phyloP scores from a whole-genome alignment of 1,284 basidiomycete genomes.

The Cystodermella granulosa region DNA sequence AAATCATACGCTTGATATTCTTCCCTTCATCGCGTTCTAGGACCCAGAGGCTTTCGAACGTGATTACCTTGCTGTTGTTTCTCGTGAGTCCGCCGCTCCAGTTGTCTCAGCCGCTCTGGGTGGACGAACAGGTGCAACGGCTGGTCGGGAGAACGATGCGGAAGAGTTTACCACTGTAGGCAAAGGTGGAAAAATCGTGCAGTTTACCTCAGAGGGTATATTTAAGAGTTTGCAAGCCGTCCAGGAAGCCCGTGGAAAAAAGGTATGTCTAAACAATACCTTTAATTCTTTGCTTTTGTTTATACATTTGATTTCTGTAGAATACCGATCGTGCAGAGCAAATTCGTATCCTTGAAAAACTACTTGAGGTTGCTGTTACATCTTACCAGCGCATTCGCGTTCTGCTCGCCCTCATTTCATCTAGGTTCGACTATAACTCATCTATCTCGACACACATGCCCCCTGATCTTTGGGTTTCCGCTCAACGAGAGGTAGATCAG shows the following conservation, averaged over 20 bases:
- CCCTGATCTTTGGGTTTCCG: conserved; percentile 83
- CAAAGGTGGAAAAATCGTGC: conserved; percentile 80
- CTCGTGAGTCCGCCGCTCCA: conserved; percentile 40
- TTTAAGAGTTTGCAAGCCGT: conserved; percentile 91
- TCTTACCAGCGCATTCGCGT: conserved; percentile 93
- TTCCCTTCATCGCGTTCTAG: conserved; percentile 36
- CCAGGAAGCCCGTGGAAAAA: conserved; percentile 93
- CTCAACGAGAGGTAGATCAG: conserved; percentile 84
- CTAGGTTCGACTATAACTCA: conserved; percentile 95
- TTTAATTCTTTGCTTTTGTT: neutral
- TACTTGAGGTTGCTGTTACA: conserved; percentile 83
- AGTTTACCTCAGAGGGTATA: conserved; percentile 83
- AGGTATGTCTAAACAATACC: conserved; percentile 49
- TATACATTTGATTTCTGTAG: conserved; percentile 39
- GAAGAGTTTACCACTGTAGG: conserved; percentile 91
- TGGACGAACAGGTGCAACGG: conserved; percentile 12
- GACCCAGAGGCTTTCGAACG: conserved; percentile 86
- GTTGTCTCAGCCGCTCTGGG: conserved; percentile 12
- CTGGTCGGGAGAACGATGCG: conserved; percentile 42
- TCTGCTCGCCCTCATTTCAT: conserved; percentile 87
- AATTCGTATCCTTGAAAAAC: conserved; percentile 82
- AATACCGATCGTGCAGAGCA: conserved; percentile 96
- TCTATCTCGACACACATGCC: conserved; percentile 87
- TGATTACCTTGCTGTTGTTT: conserved; percentile 56
- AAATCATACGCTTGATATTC: neutral